Evolutionary conservation across 2,329 filamentous ascomycete species (phyloP), one percentile per base, ranked within the genome.

Genomic region (Amauroascus verrucosus): DNA sequence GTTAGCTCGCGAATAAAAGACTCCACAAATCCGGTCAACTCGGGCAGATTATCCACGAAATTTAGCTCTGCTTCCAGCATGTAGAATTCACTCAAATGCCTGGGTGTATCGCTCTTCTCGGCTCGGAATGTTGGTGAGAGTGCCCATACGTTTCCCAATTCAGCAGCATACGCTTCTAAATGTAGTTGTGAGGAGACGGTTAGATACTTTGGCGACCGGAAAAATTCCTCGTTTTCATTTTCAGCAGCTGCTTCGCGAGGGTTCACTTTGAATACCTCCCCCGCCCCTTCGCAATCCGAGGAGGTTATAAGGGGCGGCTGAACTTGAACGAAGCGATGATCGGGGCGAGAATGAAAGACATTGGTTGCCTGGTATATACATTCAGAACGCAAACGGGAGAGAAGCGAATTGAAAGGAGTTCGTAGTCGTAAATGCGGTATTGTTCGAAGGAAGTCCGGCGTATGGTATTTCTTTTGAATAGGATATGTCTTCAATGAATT

Each of bases 1-100:
- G 78, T 77, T 49, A 82, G 64, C 56, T 75, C 73, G 40, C 80
- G 80, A 48, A 96, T 74, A 77, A 95, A 82, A 52, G 83, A 75
- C 67, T 97, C 88, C 1, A 88, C 79, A n/a, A 91, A 69, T 54
- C 83, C 75, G 79, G 95, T 93, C 61, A 98, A 76, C 24, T 78
- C 73, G 28, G 78, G 72, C 59, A 95, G 75, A 58, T 82, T 73
- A 45, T 86, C 77, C 40, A 84, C 79, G 66, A 95, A 95, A 63
- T 82, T 84, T 66, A 90, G 75, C 69, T 98, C 93, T 14, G 84
- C 90, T 70, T 98, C 93, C 1, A 98, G 79, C 93, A 98, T 97
- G 72, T 97, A 97, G 64, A 98, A 97, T 65, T 98, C 93, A 72
- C 88, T 95, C 57, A 98, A 75, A 70, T 98, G 93, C 26, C 93